Percentiles rank a stretch among this genome's conserved stretches.
Conservation (phyloP, 2,329 filamentous ascomycete species). For the Lasiodiplodia sp. region DNA sequence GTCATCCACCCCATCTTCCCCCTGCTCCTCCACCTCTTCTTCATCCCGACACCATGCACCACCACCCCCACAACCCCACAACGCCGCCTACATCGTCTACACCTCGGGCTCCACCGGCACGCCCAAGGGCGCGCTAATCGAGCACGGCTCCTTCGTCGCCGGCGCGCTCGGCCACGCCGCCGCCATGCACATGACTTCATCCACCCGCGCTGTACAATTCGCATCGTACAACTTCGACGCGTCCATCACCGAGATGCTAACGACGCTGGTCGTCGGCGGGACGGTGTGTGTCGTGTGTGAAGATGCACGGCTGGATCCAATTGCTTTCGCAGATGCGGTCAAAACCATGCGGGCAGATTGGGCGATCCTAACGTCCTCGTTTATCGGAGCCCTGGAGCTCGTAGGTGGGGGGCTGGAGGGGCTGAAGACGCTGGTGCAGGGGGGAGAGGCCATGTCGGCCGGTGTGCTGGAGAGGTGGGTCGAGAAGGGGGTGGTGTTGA, state of each 20-base stretch:
- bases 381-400: slow-evolving; percentile 39
- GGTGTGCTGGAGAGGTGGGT: slow-evolving; percentile 44
- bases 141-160: slow-evolving; percentile 56
- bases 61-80: slow-evolving; percentile 42
- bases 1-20: slow-evolving; percentile 39
- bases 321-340: slow-evolving; percentile 53
- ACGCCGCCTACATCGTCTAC: slow-evolving; percentile 79
- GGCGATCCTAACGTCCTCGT: slow-evolving; percentile 55
- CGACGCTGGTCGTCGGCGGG: slow-evolving; percentile 42
- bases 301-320: slow-evolving; percentile 40
- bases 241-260: slow-evolving; percentile 46
- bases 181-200: not conserved
- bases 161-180: slow-evolving; percentile 40
- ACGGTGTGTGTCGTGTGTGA: slow-evolving; percentile 47
- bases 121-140: slow-evolving; percentile 81
- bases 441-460: slow-evolving; percentile 45
- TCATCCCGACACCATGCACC: too few relatives aligned
- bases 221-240: slow-evolving; percentile 40
- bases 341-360: slow-evolving; percentile 50
- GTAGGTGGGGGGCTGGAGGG: slow-evolving; percentile 51
- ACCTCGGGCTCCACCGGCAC: slow-evolving; percentile 83
- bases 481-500: slow-evolving; percentile 40
- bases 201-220: slow-evolving; percentile 46
- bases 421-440: slow-evolving; percentile 46
- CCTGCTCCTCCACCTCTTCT: slow-evolving; percentile 37